These are phyloP conservation scores for Vigna hirtella DNA, from an alignment of 306 rosid genomes.

Conservation along the genomic window DNA sequence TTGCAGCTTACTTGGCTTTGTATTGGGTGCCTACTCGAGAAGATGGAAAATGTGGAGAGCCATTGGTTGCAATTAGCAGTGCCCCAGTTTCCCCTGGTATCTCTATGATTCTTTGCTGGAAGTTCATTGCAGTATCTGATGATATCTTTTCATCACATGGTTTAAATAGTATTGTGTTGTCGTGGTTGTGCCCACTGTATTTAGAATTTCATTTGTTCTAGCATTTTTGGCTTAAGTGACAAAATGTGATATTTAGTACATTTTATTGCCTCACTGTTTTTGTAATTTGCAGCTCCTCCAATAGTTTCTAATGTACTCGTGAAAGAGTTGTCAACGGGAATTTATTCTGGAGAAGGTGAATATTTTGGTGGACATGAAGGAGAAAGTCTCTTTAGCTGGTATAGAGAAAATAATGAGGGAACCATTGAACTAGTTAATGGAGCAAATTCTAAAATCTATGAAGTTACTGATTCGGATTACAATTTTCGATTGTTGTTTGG, in stretches of 20 bases:
- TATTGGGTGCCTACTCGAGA: conserved; percentile 90
- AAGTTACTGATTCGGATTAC: conserved; percentile 84
- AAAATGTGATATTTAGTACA: conserved; percentile 2
- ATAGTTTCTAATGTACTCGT: conserved; percentile 69
- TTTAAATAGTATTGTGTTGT: conserved; percentile 27
- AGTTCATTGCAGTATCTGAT: conserved; percentile 10
- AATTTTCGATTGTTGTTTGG: conserved; percentile 82
- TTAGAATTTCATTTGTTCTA: conserved; percentile 1
- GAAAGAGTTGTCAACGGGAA: conserved; percentile 71
- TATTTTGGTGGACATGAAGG: conserved; percentile 99
- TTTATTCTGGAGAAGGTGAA: conserved; percentile 89
- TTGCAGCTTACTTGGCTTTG: conserved; percentile 79
- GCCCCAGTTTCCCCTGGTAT: conserved; percentile 84
- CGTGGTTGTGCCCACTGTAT: conserved; percentile 14
- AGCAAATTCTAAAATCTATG: conserved; percentile 68
- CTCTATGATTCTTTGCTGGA: conserved; percentile 22
- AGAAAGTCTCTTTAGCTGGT: conserved; percentile 87
- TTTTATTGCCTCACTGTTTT: conserved; percentile 40
- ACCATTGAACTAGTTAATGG: conserved; percentile 67
- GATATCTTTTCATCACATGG: conserved; percentile 25
- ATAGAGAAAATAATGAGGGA: conserved; percentile 84
- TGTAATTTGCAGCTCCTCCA: conserved; percentile 80
- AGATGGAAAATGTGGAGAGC: conserved; percentile 77
- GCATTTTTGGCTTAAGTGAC: not conserved
- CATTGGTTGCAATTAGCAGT: conserved; percentile 71